These are phyloP conservation scores for Colletotrichum truncatum DNA, from an alignment of 2,329 filamentous ascomycete genomes.

Conservation along the genomic window DNA sequence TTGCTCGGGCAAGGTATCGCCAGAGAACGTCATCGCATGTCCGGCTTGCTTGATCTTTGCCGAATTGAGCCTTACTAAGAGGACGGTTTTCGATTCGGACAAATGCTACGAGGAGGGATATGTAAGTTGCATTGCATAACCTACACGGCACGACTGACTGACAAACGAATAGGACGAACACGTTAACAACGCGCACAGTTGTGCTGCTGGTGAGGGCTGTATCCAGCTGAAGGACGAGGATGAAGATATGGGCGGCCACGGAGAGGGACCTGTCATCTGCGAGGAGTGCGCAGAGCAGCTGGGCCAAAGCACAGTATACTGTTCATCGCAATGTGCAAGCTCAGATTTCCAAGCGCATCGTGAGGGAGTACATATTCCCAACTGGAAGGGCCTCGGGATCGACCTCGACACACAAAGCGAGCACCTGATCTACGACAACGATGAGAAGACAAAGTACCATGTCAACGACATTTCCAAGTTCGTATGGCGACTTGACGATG, in stretches of 20 bases:
- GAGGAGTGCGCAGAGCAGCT: constrained; percentile 49
- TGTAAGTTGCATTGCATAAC: constrained; percentile 42
- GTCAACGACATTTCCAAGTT: constrained; percentile 30
- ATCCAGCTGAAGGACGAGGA: constrained; percentile 50
- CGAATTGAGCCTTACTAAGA: constrained; percentile 45
- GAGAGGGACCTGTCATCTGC: constrained; percentile 48
- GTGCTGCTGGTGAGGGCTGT: constrained; percentile 51
- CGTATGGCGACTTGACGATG: constrained; percentile 27
- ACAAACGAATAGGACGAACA: constrained; percentile 46
- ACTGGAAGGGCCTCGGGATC: constrained; percentile 36
- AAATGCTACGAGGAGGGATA: constrained; percentile 50
- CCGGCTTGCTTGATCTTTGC: constrained; percentile 54
- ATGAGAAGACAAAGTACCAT: constrained; percentile 30
- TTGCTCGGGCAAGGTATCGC: constrained; percentile 46
- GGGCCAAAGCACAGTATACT: constrained; percentile 49
- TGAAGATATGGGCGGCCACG: constrained; percentile 43
- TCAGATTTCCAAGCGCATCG: constrained; percentile 51
- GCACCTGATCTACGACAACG: constrained; percentile 31
- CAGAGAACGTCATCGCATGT: constrained; percentile 51
- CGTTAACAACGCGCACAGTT: constrained; percentile 48
- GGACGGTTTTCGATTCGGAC: constrained; percentile 56
- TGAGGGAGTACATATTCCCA: constrained; percentile 42
- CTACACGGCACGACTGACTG: neutral
- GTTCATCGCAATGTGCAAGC: constrained; percentile 52
- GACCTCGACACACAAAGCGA: constrained; percentile 36